A percentile compares a stretch with the other conserved stretches of the same genome.
Evolutionary conservation across 805 yeast genomes (phyloP).

Genomic region (Yamadazyma endophytica): DNA sequence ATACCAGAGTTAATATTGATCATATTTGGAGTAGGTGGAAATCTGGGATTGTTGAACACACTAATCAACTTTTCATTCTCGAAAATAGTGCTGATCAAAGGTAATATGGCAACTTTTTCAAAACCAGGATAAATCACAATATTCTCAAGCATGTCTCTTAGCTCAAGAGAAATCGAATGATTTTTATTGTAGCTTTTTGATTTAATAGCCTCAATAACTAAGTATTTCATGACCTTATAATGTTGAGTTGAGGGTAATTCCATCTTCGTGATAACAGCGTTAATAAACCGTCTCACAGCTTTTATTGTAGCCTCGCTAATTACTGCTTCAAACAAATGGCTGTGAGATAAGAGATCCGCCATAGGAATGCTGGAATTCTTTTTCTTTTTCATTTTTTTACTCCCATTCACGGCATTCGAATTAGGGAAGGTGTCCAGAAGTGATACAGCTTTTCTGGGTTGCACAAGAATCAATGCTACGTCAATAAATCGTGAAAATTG

Average conservation of each 20-base stretch:
- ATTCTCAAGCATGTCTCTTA: conserved; percentile 39
- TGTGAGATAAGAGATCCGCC: conserved; percentile 66
- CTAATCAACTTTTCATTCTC: conserved; percentile 50
- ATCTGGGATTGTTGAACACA: conserved; percentile 68
- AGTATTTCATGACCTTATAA: conserved; percentile 45
- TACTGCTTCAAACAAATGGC: conserved; percentile 46
- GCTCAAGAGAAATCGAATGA: conserved; percentile 24
- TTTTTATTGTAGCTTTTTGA: conserved; percentile 16
- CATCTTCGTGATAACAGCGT: conserved; percentile 42
- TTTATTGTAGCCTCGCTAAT: conserved; percentile 35
- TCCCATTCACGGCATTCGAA: conserved; percentile 6
- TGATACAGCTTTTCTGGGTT: conserved; percentile 30
- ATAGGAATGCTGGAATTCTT: conserved; percentile 44
- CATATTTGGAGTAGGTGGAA: conserved; percentile 48
- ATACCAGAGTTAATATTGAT: conserved; percentile 27
- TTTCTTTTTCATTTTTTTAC: conserved; percentile 37
- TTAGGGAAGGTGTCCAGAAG: conserved; percentile 8
- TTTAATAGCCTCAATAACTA: conserved; percentile 31
- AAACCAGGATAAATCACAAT: conserved; percentile 69
- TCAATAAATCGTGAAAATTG: conserved; percentile 56
- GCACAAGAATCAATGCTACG: conserved; percentile 41
- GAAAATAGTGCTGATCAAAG: conserved; percentile 58
- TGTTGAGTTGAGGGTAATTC: conserved; percentile 61
- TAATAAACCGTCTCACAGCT: conserved; percentile 44
- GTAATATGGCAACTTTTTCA: conserved; percentile 61